Evolutionary conservation across 306 rosid genomes (phyloP).

Genomic region (Cucurbita moschata): DNA sequence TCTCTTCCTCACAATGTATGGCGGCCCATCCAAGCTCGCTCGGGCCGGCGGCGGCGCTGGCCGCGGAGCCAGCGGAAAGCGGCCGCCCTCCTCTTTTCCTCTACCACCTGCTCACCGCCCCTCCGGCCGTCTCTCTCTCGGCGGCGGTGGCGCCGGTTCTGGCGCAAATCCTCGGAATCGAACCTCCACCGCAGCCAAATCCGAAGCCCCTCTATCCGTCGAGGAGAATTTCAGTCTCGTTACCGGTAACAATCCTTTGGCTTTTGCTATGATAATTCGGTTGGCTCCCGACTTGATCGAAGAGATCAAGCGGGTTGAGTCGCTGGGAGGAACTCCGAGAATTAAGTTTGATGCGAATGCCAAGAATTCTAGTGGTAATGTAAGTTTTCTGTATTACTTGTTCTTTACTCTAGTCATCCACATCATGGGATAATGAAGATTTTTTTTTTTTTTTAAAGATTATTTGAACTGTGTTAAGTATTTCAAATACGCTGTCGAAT

Average conservation of each 20-base stretch:
- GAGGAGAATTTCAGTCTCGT: constrained; percentile 72
- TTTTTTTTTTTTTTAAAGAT: not conserved
- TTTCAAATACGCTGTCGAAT: not conserved
- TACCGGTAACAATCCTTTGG: constrained; percentile 54
- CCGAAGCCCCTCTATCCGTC: constrained; percentile 26
- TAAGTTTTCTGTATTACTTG: constrained; percentile 18
- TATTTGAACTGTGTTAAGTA: not conserved
- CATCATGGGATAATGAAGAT: not conserved
- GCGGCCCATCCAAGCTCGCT: constrained; percentile 68
- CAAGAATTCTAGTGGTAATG: constrained; percentile 51
- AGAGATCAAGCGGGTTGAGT: constrained; percentile 89
- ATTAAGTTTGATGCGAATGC: constrained; percentile 59
- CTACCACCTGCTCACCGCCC: constrained; percentile 39
- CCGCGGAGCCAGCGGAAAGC: constrained; percentile 43
- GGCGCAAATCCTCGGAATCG: constrained; percentile 23
- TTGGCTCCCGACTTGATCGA: constrained; percentile 77
- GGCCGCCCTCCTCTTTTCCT: constrained; percentile 36
- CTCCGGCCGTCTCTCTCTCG: constrained; percentile 51
- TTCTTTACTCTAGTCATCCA: not conserved
- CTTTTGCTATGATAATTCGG: constrained; percentile 69
- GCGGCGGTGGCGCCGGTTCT: constrained; percentile 23
- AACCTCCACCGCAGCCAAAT: constrained; percentile 10
- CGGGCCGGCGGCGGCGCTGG: constrained; percentile 39
- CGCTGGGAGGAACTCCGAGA: constrained; percentile 65
- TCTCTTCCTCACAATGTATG: constrained; percentile 38